These are phyloP conservation scores for Cercospora brassicicola DNA, from an alignment of 2,329 filamentous ascomycete genomes.

Conservation along the genomic window DNA sequence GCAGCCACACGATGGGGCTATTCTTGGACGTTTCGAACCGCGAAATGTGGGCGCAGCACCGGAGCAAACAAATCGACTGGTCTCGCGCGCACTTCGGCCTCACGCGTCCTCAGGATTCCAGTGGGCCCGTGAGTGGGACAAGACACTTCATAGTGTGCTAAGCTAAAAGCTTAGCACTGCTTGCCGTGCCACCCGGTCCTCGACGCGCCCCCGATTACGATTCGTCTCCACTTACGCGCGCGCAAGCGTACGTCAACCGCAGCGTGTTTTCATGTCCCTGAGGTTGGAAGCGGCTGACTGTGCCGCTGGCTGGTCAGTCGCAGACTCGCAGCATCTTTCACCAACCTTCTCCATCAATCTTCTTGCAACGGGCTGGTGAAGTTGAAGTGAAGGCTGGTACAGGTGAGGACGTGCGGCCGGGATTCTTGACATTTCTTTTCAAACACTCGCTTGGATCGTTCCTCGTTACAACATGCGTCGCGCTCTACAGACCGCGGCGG, in stretches of 20 bases:
- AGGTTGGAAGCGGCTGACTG: background rate
- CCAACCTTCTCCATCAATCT: background rate
- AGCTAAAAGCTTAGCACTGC: conserved; percentile 15
- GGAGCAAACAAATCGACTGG: background rate
- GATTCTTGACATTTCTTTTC: background rate
- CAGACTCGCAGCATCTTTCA: conserved; percentile 3
- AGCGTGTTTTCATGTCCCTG: conserved; percentile 10
- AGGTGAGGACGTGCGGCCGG: background rate
- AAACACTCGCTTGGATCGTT: background rate
- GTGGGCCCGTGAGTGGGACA: conserved; percentile 6
- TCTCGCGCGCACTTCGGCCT: conserved; percentile 17
- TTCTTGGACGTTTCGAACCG: background rate
- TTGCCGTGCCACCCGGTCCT: conserved; percentile 13
- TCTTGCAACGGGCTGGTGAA: background rate
- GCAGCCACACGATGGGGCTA: background rate
- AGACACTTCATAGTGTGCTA: conserved; percentile 15
- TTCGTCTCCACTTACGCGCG: conserved; percentile 14
- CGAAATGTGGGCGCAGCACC: background rate
- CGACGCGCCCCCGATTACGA: conserved; percentile 18
- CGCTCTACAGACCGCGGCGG: conserved; percentile 9
- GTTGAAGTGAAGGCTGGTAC: background rate
- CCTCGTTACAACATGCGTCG: conserved; percentile 13
- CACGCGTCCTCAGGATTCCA: background rate
- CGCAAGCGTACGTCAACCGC: conserved; percentile 18
- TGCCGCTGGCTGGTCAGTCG: background rate